Conservation (phyloP, 108 stramenopile genomes). For the Skeletonema menzelii region DNA sequence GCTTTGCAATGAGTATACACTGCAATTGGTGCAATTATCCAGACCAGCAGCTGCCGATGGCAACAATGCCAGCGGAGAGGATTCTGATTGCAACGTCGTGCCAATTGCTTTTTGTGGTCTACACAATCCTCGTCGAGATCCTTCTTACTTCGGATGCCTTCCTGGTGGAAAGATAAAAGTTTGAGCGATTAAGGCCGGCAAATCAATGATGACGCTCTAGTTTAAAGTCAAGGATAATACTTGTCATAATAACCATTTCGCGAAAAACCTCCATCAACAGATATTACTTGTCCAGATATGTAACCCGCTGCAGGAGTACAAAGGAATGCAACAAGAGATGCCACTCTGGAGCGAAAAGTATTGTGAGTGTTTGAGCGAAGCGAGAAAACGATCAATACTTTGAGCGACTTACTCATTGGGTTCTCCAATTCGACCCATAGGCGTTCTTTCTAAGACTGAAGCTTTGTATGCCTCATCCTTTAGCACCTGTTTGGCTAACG, state of each 20-base stretch:
- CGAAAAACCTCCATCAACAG: constrained; percentile 92
- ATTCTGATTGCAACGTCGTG: constrained; percentile 21
- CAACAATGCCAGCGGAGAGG: background rate
- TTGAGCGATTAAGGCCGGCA: background rate
- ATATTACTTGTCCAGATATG: constrained; percentile 95
- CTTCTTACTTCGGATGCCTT: constrained; percentile 51
- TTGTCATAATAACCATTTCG: constrained; percentile 76
- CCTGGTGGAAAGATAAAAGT: constrained; percentile 45
- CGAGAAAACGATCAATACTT: too few species aligned
- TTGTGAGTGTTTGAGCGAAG: too few species aligned
- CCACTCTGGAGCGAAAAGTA: too few species aligned
- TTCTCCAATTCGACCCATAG: constrained; percentile 78
- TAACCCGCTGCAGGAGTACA: constrained; percentile 88
- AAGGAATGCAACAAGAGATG: constrained; percentile 88
- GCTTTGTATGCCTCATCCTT: constrained; percentile 75
- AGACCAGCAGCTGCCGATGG: constrained; percentile 8
- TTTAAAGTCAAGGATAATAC: constrained; percentile 5
- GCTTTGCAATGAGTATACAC: constrained; percentile 59
- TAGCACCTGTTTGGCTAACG: constrained; percentile 81
- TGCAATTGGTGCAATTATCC: constrained; percentile 40
- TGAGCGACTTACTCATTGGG: too few species aligned
- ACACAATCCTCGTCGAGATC: constrained; percentile 65
- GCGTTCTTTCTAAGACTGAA: constrained; percentile 73
- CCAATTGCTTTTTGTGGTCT: constrained; percentile 76
- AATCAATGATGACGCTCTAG: background rate